Percentiles rank a stretch among this genome's conserved stretches.
These are phyloP conservation scores for Tylopilus felleus DNA, from an alignment of 768 basidiomycete species.

Conservation along the genomic window DNA sequence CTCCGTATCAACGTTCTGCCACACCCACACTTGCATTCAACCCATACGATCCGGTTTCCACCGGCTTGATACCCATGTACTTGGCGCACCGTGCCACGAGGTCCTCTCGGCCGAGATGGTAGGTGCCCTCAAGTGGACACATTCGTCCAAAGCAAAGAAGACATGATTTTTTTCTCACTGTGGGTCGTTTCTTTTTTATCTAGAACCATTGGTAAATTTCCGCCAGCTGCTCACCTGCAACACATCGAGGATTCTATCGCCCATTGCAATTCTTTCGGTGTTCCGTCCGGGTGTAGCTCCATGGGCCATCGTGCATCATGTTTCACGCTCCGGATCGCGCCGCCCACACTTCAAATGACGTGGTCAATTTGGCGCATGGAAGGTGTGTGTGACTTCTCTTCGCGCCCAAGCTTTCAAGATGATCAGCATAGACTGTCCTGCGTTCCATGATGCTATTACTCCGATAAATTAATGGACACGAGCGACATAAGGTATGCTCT, in stretches of 20 bases:
- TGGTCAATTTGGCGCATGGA: neutral
- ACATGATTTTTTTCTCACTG: neutral
- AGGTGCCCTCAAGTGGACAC: neutral
- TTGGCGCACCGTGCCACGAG: neutral
- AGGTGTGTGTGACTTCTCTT: neutral
- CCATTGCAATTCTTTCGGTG: neutral
- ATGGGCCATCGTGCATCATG: neutral
- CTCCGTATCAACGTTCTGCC: neutral
- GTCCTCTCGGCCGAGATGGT: too few species aligned
- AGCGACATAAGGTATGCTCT: slow-evolving; percentile 9
- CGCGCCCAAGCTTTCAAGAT: neutral
- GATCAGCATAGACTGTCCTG: neutral
- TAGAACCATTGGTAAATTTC: neutral
- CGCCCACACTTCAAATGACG: neutral
- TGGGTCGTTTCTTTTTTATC: neutral
- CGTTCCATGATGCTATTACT: neutral
- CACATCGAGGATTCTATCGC: neutral
- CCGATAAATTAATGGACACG: slow-evolving; percentile 16
- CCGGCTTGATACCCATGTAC: neutral
- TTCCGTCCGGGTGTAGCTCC: neutral
- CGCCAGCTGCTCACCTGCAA: neutral
- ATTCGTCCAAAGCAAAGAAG: neutral
- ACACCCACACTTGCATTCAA: neutral
- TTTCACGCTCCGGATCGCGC: neutral
- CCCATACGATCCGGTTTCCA: neutral